These are phyloP conservation scores for Diaporthe citrichinensis DNA, from an alignment of 2,329 filamentous ascomycete species.

Conservation along the genomic window DNA sequence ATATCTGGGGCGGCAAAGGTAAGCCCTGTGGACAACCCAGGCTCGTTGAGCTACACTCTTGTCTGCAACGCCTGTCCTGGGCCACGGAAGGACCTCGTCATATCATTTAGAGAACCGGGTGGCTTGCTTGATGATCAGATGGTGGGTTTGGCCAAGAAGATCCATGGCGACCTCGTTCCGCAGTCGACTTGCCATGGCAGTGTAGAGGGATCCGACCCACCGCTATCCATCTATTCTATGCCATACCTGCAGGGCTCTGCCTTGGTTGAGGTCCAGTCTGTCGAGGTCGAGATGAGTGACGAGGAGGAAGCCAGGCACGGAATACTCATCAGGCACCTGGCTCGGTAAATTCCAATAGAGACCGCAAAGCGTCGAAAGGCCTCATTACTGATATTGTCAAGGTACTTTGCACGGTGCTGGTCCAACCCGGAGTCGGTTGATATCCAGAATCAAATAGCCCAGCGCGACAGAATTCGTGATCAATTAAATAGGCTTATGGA, in stretches of 20 bases:
- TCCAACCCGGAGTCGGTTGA: conserved; percentile 27
- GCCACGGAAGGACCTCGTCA: conserved; percentile 14
- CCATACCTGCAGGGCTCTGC: conserved; percentile 43
- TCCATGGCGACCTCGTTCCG: conserved; percentile 48
- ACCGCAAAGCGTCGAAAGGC: no score
- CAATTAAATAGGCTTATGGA: conserved; percentile 24
- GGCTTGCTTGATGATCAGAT: not conserved
- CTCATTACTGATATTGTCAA: conserved; percentile 15
- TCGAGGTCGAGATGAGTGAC: conserved; percentile 43
- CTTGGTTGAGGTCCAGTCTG: conserved; percentile 28
- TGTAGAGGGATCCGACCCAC: conserved; percentile 47
- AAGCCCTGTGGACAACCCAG: conserved; percentile 46
- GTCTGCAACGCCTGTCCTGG: conserved; percentile 43
- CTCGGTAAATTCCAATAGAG: conserved; percentile 29
- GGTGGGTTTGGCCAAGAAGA: conserved; percentile 46
- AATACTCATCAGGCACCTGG: conserved; percentile 39
- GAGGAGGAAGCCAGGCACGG: not conserved
- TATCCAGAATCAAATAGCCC: not conserved
- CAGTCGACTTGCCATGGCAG: conserved; percentile 44
- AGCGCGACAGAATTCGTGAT: not conserved
- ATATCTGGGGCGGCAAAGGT: conserved; percentile 44
- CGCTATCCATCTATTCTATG: conserved; percentile 42
- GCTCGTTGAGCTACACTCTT: conserved; percentile 50
- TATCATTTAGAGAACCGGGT: not conserved
- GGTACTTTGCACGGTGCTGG: conserved; percentile 49